phyloP scores from a whole-genome alignment of 306 rosid genomes.

The Hylodesmum podocarpum region DNA sequence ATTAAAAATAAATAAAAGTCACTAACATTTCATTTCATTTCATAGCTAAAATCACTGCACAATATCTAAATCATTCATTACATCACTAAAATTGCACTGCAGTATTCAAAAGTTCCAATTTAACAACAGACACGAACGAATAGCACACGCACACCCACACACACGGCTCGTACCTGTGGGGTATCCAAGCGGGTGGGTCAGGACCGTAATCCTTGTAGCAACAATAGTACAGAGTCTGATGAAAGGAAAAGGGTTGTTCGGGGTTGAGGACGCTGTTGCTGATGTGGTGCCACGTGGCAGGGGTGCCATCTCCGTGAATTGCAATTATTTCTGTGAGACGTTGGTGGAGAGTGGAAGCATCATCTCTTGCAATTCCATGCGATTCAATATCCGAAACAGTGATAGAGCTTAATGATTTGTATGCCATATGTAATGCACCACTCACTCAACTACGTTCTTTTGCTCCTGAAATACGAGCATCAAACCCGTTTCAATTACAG shows the following conservation, averaged over 20 bases:
- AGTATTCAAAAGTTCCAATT: too few species aligned
- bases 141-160: background rate
- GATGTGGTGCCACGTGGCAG: slow-evolving; percentile 77
- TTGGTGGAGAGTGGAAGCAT: slow-evolving; percentile 51
- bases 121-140: too few species aligned
- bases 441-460: background rate
- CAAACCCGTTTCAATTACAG: background rate
- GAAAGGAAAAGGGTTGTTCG: slow-evolving; percentile 76
- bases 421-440: background rate
- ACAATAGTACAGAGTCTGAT: slow-evolving; percentile 75
- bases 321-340: slow-evolving; percentile 46
- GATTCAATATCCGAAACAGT: slow-evolving; percentile 64
- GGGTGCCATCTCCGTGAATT: slow-evolving; percentile 47
- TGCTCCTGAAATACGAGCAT: background rate
- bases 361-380: slow-evolving; percentile 43
- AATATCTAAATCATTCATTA: background rate
- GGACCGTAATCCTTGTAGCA: slow-evolving; percentile 71
- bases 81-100: background rate
- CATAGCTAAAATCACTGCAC: slow-evolving; percentile 7
- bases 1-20: background rate
- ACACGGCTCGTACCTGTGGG: slow-evolving; percentile 76
- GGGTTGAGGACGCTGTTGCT: slow-evolving; percentile 58
- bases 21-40: slow-evolving; percentile 1
- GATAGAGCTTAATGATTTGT: slow-evolving; percentile 50
- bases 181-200: slow-evolving; percentile 94